Conservation (phyloP, 768 basidiomycete species). For the Lyophyllum atratum region DNA sequence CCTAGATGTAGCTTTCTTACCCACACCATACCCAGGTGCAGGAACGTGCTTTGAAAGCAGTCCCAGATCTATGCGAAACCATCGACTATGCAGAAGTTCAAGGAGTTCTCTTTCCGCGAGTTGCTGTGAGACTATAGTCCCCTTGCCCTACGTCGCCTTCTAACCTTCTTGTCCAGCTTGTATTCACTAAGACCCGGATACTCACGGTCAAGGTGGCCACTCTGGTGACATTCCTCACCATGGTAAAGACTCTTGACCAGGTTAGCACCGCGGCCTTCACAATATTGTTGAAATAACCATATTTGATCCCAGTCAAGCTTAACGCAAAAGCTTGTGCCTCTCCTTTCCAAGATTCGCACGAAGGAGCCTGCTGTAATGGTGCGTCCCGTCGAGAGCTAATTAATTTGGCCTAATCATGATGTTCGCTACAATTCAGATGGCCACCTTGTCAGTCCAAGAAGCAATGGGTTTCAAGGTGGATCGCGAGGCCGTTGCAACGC, state of each 20-base stretch:
- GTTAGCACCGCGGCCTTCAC: slow-evolving; percentile 35
- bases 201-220: slow-evolving; percentile 92
- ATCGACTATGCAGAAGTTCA: slow-evolving; percentile 97
- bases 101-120: slow-evolving; percentile 84
- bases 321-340: slow-evolving; percentile 93
- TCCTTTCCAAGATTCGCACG: slow-evolving; percentile 92
- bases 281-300: background rate
- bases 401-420: background rate
- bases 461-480: slow-evolving; percentile 96
- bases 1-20: background rate
- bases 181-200: slow-evolving; percentile 91
- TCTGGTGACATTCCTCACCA: slow-evolving; percentile 74
- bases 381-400: slow-evolving; percentile 15
- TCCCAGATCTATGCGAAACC: slow-evolving; percentile 88
- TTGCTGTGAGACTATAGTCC: slow-evolving; percentile 63
- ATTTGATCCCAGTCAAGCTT: slow-evolving; percentile 61
- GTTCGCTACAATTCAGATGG: slow-evolving; percentile 55
- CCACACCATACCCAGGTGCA: slow-evolving; percentile 62
- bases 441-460: slow-evolving; percentile 87
- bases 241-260: slow-evolving; percentile 92
- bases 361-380: slow-evolving; percentile 97
- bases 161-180: slow-evolving; percentile 51
- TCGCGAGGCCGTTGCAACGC: slow-evolving; percentile 86
- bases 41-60: slow-evolving; percentile 81
- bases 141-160: background rate